phyloP scores from a whole-genome alignment of 2,329 filamentous ascomycete genomes.

The Dactylellina cionopaga region DNA sequence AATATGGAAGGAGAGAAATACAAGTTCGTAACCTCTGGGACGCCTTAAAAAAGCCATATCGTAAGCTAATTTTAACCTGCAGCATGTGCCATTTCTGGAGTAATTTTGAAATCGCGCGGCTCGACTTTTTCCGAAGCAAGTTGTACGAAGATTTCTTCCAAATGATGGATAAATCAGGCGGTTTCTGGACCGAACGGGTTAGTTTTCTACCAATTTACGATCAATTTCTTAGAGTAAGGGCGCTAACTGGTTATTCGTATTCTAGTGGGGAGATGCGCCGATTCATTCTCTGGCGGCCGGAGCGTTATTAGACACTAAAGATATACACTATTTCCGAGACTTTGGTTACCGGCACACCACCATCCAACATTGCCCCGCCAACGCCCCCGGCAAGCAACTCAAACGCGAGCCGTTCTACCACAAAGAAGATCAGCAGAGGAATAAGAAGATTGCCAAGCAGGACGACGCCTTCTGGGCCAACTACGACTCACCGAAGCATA shows the following conservation, averaged over 20 bases:
- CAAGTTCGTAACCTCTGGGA: slow-evolving; percentile 65
- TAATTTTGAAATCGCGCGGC: slow-evolving; percentile 95
- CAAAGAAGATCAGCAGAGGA: slow-evolving; percentile 72
- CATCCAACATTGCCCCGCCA: slow-evolving; percentile 97
- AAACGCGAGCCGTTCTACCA: slow-evolving; percentile 83
- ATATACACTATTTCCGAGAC: slow-evolving; percentile 99
- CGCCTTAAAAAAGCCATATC: not conserved
- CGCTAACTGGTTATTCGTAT: slow-evolving; percentile 57
- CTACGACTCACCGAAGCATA: slow-evolving; percentile 87
- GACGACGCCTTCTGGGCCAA: slow-evolving; percentile 97
- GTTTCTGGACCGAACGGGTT: slow-evolving; percentile 99
- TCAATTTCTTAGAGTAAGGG: no score
- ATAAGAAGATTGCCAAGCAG: slow-evolving; percentile 84
- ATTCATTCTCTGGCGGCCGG: slow-evolving; percentile 97
- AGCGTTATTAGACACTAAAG: slow-evolving; percentile 78
- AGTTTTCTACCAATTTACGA: slow-evolving; percentile 60
- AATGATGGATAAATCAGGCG: slow-evolving; percentile 97
- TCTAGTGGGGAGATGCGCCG: slow-evolving; percentile 95
- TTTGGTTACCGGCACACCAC: slow-evolving; percentile 98
- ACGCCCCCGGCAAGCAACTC: slow-evolving; percentile 88
- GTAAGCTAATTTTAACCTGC: not conserved
- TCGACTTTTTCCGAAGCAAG: slow-evolving; percentile 97
- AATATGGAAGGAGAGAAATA: slow-evolving; percentile 97
- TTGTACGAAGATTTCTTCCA: slow-evolving; percentile 98
- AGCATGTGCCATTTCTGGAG: slow-evolving; percentile 99